Base-by-base conservation (phyloP, 257 asterid species). In the Ilex asprella region DNA sequence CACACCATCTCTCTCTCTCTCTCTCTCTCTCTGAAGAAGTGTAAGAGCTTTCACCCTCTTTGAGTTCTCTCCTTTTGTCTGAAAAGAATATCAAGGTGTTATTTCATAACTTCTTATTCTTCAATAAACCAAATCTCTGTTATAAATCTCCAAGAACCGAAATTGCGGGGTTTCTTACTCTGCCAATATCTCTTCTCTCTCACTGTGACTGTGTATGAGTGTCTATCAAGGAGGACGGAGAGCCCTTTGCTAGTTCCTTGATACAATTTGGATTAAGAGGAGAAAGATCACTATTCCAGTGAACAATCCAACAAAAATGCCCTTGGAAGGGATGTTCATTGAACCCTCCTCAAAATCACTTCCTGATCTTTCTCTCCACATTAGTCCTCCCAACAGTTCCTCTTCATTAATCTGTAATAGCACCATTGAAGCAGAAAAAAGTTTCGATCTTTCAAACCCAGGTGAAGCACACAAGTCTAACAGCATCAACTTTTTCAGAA, bases 311-410 rank as follows among this genome's bases (percentile, higher is more conserved):
- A 16, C 63, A 72, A 79, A 74, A 44, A 85, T 85, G 93, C 86
- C 88, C 81, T 72, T 82, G 30, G 86, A 84, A 76, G 86, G 91
- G 73, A 78, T 78, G 75, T 87, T 84, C 70, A 58, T 74, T 69
- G 96, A 86, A 72, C 30, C 75, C 7, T 55, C 79, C 6, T 71
- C 86, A 16, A 74, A 71, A 30, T 64, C 49, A 55, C 70, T 68
- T 3, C 97, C 95, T 10, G 97, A 89, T 86, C 95, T 89, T 55
- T 89, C 97, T 16, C 97, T 89, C 71, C 69, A 89, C 71, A 89
- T 89, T 60, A 79, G 95, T 59, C 95, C 80, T 16, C 97, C 97
- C 12, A 81, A 64, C 78, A 50, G 64, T 14, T 69, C 89, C 1
- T 72, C 86, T 31, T 74, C 88, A 13, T 58, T 77, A 61, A 69